Evolutionary conservation across 345 rosid species (phyloP), one percentile per base, ranked within the genome.

Genomic region (Populus deltoides): DNA sequence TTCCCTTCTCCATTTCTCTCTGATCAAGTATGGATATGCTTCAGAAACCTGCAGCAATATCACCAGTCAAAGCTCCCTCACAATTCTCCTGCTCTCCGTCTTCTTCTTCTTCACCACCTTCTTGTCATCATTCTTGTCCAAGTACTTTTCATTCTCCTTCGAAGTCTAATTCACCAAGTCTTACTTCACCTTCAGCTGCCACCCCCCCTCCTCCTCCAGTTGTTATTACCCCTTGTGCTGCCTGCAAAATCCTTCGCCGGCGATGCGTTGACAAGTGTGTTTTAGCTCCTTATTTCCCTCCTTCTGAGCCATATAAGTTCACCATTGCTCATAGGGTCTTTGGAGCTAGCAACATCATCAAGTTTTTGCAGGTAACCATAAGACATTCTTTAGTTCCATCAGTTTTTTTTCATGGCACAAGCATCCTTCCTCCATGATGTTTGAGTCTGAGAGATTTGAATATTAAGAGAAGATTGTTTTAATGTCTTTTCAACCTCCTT

Each of bases 221-320:
- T n/a, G 84, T 89, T 65, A 43, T 87, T 8, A 89, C 90, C 82
- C 94, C 94, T 7, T 91, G 94, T 65, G 94, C 94, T 17, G 92
- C 94, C 71, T 90, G 94, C 86, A 91, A 86, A 78, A 88, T 91
- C 81, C 94, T 91, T 31, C 89, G 94, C 74, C 88, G 94, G 75
- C 77, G 91, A 57, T 91, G 94, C 72, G 86, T 76, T 0, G 91
- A 89, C 5, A 91, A 89, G 65, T 91, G 94, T 68, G 82, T 89
- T 38, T 70, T 91, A 5, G 94, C 94, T n/a, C 92, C 94, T 22
- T 91, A 89, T 76, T 91, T 91, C 71, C 94, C 94, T 13, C 94
- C 94, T 25, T 85, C 90, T 13, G 92, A 89, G 33, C 91, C 94
- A 2, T 76, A 74, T 27, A 91, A 91, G 84, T 91, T 91, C 87